Evolutionary conservation across 1,284 basidiomycete species (phyloP), one percentile per base, ranked within the genome.

Genomic region (Inonotus obliquus): DNA sequence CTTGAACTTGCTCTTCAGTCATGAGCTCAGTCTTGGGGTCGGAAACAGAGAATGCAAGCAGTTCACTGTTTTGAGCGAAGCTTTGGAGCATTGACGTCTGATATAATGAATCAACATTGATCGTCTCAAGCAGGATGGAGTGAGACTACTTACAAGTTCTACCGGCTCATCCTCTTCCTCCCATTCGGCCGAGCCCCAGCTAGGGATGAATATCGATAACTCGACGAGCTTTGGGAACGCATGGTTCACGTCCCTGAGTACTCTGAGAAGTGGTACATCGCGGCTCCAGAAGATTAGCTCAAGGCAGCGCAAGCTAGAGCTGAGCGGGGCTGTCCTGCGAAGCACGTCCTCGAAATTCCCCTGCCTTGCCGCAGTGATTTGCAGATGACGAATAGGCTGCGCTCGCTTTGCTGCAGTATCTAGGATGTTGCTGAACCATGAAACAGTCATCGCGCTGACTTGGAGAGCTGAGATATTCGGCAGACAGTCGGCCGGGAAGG

Each of bases 261-360:
- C 49, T 17, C 21, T 25, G 13, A 54, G 35, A 4, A 53, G 37
- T 3, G 37, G 38, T 4, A 54, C 55, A n/a, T 62, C 57, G 6
- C 61, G 44, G 35, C 41, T 58, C 60, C 61, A 62, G 37, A 58
- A 62, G 6, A 62, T 59, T 29, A 62, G 39, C 23, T 62, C 61
- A 4, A 62, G 44, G 25, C 61, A 62, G 2, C 61, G 55, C 10
- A 62, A 48, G 4, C 11, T n/a, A 11, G 41, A 7, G 23, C 61
- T 48, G 35, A 62, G 41, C 1, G 61, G 61, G 1, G 55, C 51
- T 4, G 56, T 17, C 2, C 39, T 25, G 10, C 41, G 25, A 17
- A 49, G 55, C 25, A 62, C 52, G 21, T 57, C 38, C 3, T 39
- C 19, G 44, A 58, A 59, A 23, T 58, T 54, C 11, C 35, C 19